phyloP scores from a whole-genome alignment of 2,329 filamentous ascomycete genomes.

The Beauveria pseudobassiana region DNA sequence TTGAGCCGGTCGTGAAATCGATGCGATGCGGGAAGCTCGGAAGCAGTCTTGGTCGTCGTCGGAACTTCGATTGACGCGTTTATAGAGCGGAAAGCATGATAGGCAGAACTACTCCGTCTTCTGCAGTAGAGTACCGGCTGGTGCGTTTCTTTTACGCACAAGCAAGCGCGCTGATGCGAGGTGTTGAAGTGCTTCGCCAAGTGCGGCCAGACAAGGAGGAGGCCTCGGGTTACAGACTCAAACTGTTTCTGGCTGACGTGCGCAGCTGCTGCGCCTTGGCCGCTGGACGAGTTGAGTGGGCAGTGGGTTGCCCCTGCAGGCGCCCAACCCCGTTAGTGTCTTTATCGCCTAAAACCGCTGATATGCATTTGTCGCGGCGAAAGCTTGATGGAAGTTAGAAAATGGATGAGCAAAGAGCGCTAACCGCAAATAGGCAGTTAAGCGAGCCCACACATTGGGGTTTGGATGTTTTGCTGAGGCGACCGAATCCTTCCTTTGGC shows the following conservation, averaged over 20 bases:
- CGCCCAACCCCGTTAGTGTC: not conserved
- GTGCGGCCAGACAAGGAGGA: not conserved
- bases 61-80: not conserved
- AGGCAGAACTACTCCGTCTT: not conserved
- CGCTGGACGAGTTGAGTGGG: too few relatives aligned
- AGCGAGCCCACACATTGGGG: slow-evolving; percentile 35
- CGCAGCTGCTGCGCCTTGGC: not conserved
- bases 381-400: not conserved
- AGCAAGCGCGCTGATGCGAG: not conserved
- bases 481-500: not conserved
- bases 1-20: not conserved
- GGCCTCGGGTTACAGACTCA: not conserved
- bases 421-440: slow-evolving; percentile 26
- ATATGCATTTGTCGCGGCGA: not conserved
- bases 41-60: not conserved
- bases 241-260: slow-evolving; percentile 5
- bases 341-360: not conserved
- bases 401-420: slow-evolving; percentile 9
- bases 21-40: slow-evolving; percentile 2
- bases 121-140: not conserved
- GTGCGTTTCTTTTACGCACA: not conserved
- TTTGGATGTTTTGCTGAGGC: slow-evolving; percentile 6
- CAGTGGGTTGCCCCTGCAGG: not conserved
- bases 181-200: not conserved
- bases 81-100: not conserved